phyloP scores from a whole-genome alignment of 305 asterid species.

The Vinca major region DNA sequence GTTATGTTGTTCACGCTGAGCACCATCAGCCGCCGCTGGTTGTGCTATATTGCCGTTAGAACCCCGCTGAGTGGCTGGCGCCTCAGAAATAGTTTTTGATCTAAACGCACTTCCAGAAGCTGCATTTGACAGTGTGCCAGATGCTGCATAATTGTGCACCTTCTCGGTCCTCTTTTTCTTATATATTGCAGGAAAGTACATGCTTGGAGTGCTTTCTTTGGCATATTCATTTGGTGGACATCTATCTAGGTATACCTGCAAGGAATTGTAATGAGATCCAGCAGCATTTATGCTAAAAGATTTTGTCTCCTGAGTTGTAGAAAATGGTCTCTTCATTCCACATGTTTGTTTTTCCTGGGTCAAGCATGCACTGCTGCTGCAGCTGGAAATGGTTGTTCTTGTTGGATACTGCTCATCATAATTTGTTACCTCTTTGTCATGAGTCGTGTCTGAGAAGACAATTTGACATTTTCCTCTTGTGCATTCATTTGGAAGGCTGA shows the following conservation, averaged over 20 bases:
- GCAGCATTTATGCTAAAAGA: conserved; percentile 32
- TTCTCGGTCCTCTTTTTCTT: conserved; percentile 70
- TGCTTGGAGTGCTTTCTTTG: conserved; percentile 25
- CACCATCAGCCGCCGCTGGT: conserved; percentile 19
- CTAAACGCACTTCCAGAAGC: conserved; percentile 20
- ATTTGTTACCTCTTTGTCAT: conserved; percentile 48
- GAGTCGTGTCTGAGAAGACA: conserved; percentile 61
- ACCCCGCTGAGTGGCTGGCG: conserved; percentile 21
- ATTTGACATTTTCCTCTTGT: conserved; percentile 63
- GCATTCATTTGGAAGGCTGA: conserved; percentile 22
- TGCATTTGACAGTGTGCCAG: conserved; percentile 24
- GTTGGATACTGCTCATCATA: conserved; percentile 21
- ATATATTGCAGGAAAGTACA: conserved; percentile 48
- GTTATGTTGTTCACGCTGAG: conserved; percentile 26
- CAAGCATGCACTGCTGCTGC: conserved; percentile 38
- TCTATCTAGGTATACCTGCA: conserved; percentile 36
- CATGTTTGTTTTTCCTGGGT: conserved; percentile 37
- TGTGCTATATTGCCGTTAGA: conserved; percentile 19
- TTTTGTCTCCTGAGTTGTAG: conserved; percentile 29
- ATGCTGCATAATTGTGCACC: conserved; percentile 28
- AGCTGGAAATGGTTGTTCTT: conserved; percentile 31
- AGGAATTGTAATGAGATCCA: conserved; percentile 37
- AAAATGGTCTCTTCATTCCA: conserved; percentile 40
- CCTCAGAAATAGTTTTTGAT: conserved; percentile 25
- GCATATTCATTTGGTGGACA: conserved; percentile 25